Evolutionary conservation across 306 rosid species (phyloP).

Genomic region (Trifolium repens): DNA sequence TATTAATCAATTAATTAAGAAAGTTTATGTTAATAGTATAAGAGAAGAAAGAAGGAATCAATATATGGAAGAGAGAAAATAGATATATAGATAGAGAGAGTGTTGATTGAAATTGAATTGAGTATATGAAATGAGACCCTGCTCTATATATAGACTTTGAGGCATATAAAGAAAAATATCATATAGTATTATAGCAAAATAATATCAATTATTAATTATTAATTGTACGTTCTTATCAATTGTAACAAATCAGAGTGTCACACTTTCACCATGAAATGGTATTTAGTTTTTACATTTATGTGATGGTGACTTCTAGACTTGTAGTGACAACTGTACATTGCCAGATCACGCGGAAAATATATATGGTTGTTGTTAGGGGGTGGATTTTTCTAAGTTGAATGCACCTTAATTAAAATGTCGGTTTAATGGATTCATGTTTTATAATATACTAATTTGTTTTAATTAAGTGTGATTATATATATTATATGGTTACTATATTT

Average conservation of each 20-base stretch:
- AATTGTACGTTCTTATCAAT: not conserved
- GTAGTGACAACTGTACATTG: not conserved
- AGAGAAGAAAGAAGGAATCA: not conserved
- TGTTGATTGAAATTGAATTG: constrained; percentile 30
- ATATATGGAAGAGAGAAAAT: constrained; percentile 7
- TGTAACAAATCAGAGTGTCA: too few species aligned
- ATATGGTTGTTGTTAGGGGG: not conserved
- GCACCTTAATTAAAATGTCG: not conserved
- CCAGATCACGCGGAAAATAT: constrained; percentile 5
- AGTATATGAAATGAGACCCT: constrained; percentile 4
- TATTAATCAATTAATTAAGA: constrained; percentile 28
- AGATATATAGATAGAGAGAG: not conserved
- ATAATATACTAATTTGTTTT: not conserved
- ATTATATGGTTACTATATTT: not conserved
- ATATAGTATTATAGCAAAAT: not conserved
- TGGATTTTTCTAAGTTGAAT: not conserved
- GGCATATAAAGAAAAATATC: not conserved
- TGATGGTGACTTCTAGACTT: not conserved
- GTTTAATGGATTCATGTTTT: not conserved
- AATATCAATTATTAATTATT: constrained; percentile 40
- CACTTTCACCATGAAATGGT: not conserved
- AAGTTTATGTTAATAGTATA: not conserved
- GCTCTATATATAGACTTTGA: constrained; percentile 48
- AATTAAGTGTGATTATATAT: not conserved
- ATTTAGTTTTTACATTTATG: constrained; percentile 40